Conservation (phyloP, 192 early-diverging fungal species). For the Dispira simplex region DNA sequence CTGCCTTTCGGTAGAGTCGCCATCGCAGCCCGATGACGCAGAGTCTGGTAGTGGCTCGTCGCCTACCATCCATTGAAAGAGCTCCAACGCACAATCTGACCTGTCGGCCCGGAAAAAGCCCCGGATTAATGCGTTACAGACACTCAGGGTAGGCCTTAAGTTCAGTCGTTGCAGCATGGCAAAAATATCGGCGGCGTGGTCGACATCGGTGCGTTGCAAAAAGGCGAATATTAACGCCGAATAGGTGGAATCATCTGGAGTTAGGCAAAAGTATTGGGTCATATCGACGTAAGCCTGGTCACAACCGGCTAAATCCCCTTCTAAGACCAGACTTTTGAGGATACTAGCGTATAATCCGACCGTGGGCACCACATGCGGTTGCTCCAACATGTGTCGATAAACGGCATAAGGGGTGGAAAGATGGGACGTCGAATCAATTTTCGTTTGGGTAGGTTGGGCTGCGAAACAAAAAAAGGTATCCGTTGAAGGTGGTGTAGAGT, state of each 20-base stretch:
- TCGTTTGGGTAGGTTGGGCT: no score
- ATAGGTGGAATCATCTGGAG: not conserved
- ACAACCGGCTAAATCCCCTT: slow-evolving; percentile 1
- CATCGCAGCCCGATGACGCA: no score
- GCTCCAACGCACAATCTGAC: not conserved
- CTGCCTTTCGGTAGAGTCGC: no score
- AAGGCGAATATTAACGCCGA: slow-evolving; percentile 2
- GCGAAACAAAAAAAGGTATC: no score
- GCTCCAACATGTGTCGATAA: not conserved
- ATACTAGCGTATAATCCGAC: slow-evolving; percentile 5
- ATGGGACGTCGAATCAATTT: no score
- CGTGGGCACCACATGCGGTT: not conserved
- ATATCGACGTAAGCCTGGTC: not conserved
- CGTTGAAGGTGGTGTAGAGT: no score
- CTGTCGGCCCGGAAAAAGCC: not conserved
- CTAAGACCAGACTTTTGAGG: not conserved
- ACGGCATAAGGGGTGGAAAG: not conserved
- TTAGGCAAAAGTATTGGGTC: not conserved
- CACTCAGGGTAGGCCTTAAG: not conserved
- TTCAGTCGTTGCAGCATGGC: not conserved
- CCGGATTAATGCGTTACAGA: slow-evolving; percentile 2
- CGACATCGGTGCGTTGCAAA: not conserved
- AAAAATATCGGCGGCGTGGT: not conserved
- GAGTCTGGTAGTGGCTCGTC: not conserved
- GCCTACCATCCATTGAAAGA: not conserved